Conservation (phyloP, 1,284 basidiomycete species). For the Heterobasidion occidentale region DNA sequence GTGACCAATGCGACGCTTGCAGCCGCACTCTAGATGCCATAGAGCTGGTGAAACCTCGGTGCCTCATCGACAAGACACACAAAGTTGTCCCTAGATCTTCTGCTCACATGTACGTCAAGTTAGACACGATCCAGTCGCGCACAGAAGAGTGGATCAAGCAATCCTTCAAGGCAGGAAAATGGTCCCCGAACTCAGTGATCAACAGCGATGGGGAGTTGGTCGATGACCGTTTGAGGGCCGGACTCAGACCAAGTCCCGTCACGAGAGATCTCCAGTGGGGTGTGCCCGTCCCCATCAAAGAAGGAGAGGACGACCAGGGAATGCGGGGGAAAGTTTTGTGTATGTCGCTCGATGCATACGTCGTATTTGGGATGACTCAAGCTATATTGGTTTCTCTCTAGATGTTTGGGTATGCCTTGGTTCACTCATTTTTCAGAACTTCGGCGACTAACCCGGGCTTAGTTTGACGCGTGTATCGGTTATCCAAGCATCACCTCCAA, state of each 20-base stretch:
- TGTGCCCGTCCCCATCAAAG: constrained; percentile 80
- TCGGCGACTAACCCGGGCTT: constrained; percentile 3
- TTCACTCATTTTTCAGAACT: neutral
- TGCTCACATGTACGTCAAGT: constrained; percentile 90
- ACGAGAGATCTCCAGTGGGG: constrained; percentile 97
- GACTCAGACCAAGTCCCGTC: constrained; percentile 84
- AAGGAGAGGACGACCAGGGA: constrained; percentile 65
- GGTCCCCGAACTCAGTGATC: constrained; percentile 91
- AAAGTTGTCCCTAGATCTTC: constrained; percentile 70
- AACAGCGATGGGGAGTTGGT: constrained; percentile 83
- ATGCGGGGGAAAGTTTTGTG: constrained; percentile 97
- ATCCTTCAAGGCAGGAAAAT: constrained; percentile 77
- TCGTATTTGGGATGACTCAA: neutral
- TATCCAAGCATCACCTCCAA: constrained; percentile 97
- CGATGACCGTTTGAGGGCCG: constrained; percentile 84
- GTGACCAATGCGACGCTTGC: constrained; percentile 98
- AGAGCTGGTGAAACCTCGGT: constrained; percentile 93
- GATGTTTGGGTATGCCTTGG: constrained; percentile 71
- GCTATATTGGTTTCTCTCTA: constrained; percentile 18
- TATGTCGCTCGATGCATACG: constrained; percentile 19
- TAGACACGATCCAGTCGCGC: constrained; percentile 78
- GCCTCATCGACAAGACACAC: constrained; percentile 82
- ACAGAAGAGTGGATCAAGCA: constrained; percentile 87
- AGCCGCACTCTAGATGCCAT: constrained; percentile 89
- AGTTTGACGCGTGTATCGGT: constrained; percentile 98